Evolutionary conservation across 345 rosid genomes (phyloP).

Genomic region (Eucalyptus brandiana): DNA sequence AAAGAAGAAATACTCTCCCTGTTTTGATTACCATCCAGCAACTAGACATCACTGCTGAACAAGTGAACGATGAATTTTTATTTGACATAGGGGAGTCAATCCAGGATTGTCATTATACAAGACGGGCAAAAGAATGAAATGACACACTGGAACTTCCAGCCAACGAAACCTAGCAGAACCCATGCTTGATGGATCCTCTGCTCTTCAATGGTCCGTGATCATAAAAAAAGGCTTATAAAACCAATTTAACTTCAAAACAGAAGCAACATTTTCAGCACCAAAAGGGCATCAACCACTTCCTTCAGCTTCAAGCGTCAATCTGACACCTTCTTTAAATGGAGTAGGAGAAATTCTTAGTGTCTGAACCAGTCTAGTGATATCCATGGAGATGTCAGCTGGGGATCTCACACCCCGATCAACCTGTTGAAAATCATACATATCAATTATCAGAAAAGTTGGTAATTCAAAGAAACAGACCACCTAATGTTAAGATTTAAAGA

Average conservation of each 20-base stretch:
- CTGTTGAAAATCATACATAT: slow-evolving; percentile 12
- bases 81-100: background rate
- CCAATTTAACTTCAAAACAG: background rate
- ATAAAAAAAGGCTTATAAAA: background rate
- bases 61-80: background rate
- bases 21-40: background rate
- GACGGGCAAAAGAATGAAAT: background rate
- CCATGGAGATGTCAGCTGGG: slow-evolving; percentile 91
- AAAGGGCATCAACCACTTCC: slow-evolving; percentile 2
- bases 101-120: background rate
- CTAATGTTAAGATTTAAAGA: background rate
- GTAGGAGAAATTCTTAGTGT: slow-evolving; percentile 37
- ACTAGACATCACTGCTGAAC: background rate
- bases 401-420: slow-evolving; percentile 66
- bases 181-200: background rate
- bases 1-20: background rate
- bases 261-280: background rate
- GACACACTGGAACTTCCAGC: background rate
- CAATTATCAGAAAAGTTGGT: background rate
- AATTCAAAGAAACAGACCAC: background rate
- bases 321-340: slow-evolving; percentile 54
- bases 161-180: background rate
- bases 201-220: background rate
- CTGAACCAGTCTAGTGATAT: slow-evolving; percentile 52
- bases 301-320: slow-evolving; percentile 41